Percentiles rank a stretch among this genome's conserved stretches.
These are phyloP conservation scores for Capsicum pubescens DNA, from an alignment of 257 asterid species.

Conservation along the genomic window DNA sequence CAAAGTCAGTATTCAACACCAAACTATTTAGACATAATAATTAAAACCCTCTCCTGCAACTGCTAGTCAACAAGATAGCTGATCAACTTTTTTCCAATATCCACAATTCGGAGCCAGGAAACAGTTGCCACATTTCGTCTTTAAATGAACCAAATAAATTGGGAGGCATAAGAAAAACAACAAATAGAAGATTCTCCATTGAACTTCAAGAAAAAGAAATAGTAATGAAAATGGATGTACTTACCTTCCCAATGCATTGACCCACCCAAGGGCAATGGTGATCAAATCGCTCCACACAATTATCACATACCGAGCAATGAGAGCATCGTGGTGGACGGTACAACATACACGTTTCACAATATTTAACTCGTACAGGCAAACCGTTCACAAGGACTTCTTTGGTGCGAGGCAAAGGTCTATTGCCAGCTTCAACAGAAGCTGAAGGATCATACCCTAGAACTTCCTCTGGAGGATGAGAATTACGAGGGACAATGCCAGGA, in stretches of 20 bases:
- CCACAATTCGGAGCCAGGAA: slow-evolving; percentile 1
- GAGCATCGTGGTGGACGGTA: slow-evolving; percentile 90
- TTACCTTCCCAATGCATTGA: slow-evolving; percentile 82
- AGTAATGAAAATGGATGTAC: background rate
- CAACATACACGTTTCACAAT: slow-evolving; percentile 77
- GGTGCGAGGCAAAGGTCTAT: slow-evolving; percentile 46
- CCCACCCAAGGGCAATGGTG: slow-evolving; percentile 96
- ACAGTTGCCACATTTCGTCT: background rate
- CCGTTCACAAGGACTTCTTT: slow-evolving; percentile 70
- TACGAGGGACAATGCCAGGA: slow-evolving; percentile 87
- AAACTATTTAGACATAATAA: background rate
- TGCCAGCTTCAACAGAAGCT: slow-evolving; percentile 39
- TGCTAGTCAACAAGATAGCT: background rate
- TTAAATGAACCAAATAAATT: background rate
- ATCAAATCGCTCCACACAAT: slow-evolving; percentile 85
- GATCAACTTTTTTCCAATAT: background rate
- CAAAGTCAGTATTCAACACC: background rate
- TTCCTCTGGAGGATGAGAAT: slow-evolving; percentile 56
- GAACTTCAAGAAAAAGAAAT: slow-evolving; percentile 20
- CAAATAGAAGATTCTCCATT: background rate
- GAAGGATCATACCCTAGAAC: slow-evolving; percentile 39
- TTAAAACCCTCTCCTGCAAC: background rate
- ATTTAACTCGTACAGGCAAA: slow-evolving; percentile 62
- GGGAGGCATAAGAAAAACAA: background rate
- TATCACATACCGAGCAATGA: slow-evolving; percentile 79